A percentile compares a stretch with the other conserved stretches of the same genome.
phyloP scores from a whole-genome alignment of 305 asterid species.

The Petunia hybrid region DNA sequence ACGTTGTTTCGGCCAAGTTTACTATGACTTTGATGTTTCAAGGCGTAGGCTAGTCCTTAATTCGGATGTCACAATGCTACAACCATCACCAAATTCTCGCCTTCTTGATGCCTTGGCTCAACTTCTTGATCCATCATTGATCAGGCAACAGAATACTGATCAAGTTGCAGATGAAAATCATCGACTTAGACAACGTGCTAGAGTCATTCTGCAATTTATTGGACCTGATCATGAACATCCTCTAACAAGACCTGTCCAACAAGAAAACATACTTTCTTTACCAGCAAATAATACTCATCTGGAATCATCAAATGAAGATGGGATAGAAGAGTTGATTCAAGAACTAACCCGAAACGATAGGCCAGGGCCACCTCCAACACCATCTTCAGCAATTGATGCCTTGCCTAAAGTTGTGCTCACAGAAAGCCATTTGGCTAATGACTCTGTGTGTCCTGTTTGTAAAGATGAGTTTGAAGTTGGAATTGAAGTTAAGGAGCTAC shows the following conservation, averaged over 20 bases:
- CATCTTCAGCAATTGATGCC: slow-evolving; percentile 46
- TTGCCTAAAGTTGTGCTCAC: slow-evolving; percentile 58
- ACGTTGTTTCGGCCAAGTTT: slow-evolving; percentile 59
- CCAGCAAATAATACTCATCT: not conserved
- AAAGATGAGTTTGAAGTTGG: slow-evolving; percentile 80
- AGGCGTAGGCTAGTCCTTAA: not conserved
- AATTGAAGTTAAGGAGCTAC: slow-evolving; percentile 63
- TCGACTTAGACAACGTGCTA: slow-evolving; percentile 43
- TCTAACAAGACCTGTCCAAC: slow-evolving; percentile 40
- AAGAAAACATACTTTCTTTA: slow-evolving; percentile 21
- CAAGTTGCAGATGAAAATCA: slow-evolving; percentile 2
- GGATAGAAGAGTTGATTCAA: slow-evolving; percentile 41
- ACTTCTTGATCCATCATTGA: slow-evolving; percentile 50
- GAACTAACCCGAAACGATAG: slow-evolving; percentile 49
- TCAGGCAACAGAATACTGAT: slow-evolving; percentile 19
- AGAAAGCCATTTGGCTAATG: slow-evolving; percentile 44
- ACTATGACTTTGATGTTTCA: slow-evolving; percentile 56
- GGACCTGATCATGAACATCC: slow-evolving; percentile 47
- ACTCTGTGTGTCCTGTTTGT: slow-evolving; percentile 72
- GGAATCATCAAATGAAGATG: slow-evolving; percentile 9
- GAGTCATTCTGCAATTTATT: slow-evolving; percentile 54
- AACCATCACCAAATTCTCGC: slow-evolving; percentile 51
- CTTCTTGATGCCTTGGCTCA: slow-evolving; percentile 56
- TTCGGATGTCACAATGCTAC: slow-evolving; percentile 26
- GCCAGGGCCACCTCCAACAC: slow-evolving; percentile 45